These are phyloP conservation scores for Pyricularia pennisetigena DNA, from an alignment of 2,329 filamentous ascomycete genomes.

Conservation along the genomic window DNA sequence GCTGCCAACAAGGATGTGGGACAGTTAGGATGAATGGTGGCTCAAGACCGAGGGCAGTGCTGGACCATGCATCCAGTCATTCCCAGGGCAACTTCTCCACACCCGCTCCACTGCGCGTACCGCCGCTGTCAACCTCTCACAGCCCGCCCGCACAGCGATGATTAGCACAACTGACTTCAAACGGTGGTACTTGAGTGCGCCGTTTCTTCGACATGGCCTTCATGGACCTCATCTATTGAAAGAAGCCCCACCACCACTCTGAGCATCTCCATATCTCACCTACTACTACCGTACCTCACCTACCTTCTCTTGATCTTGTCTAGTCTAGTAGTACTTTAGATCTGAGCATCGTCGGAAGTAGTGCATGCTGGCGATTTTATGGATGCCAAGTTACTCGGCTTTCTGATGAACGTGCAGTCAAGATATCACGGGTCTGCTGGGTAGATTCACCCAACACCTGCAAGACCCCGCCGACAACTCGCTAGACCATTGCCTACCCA, in stretches of 20 bases:
- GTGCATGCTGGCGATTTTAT: not conserved
- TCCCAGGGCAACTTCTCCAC: not conserved
- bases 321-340: not conserved
- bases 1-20: not conserved
- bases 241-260: not conserved
- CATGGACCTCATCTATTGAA: not conserved
- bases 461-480: not conserved
- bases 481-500: not conserved
- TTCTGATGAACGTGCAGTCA: not conserved
- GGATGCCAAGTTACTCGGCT: not conserved
- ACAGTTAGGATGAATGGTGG: not conserved
- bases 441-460: constrained; percentile 3
- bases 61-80: not conserved
- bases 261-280: not conserved
- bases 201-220: not conserved
- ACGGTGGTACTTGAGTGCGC: not conserved
- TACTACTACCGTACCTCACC: not conserved
- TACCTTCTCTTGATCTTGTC: not conserved
- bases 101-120: not conserved
- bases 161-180: not conserved
- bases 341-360: not conserved
- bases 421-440: constrained; percentile 3
- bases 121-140: not conserved
- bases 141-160: not conserved
- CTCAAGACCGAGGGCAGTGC: not conserved